Base-by-base conservation (phyloP, 2,329 filamentous ascomycete species). In the Beauveria australis region DNA sequence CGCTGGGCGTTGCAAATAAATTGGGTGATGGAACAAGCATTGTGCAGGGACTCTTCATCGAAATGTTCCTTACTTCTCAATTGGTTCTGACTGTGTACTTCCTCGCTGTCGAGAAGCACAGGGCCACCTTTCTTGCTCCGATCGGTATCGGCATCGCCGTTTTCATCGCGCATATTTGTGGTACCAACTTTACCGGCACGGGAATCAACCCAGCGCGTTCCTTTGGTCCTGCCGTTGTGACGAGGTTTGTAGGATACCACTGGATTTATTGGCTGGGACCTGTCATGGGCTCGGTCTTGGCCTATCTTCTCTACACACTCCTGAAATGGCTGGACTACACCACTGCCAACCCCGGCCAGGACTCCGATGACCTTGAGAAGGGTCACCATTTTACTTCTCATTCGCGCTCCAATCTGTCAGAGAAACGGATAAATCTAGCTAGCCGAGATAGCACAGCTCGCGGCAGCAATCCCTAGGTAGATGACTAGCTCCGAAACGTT, bases 101-200 rank as follows among this genome's bases (percentile, higher is more conserved):
- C 81, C 78, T 90, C 49, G 87, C 87, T 0, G 83, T 84, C 4
- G 87, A 90, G 70, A 91, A 91, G 74, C 87, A 91, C 71, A 85
- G 86, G 49, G 83, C 84, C 2, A 91, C 88, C 0, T 89, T 81
- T 68, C 74, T 91, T 1, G 88, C 88, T 0, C 88, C 89, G 0
- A 74, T 91, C 3, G 87, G 86, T 14, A 89, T 92, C 65, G 89
- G 89, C 1, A 72, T 90, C 2, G 78, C 87, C 0, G 79, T 91
- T 58, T 91, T 91, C 70, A 80, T 91, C 48, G 75, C 75, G 5
- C 74, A 81, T 68, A 70, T 79, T 55, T 72, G 70, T 43, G 74
- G 75, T 28, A 76, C 78, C 24, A 75, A 76, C 64, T 81, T 74
- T 64, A 80, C 79, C 1, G 77, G 77, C 24, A 78, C 76, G 6